Evolutionary conservation across 768 basidiomycete genomes (phyloP).

Genomic region (Agaricus blazei): DNA sequence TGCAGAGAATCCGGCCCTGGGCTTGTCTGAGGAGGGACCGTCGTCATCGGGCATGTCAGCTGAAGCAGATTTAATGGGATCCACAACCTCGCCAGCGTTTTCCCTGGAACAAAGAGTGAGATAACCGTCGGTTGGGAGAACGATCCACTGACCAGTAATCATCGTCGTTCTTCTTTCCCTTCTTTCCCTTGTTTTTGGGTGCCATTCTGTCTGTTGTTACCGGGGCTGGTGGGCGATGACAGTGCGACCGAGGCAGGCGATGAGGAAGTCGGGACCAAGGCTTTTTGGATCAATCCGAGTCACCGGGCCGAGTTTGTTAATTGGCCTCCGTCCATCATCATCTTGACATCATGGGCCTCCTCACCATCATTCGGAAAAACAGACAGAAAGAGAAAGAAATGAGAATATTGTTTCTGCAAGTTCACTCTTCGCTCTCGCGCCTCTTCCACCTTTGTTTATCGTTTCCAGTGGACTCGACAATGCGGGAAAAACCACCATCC

Average conservation of each 20-base stretch:
- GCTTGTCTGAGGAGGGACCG: constrained; percentile 21
- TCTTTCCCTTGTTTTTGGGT: constrained; percentile 78
- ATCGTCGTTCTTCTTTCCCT: constrained; percentile 76
- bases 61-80: constrained; percentile 32
- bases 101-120: constrained; percentile 40
- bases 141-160: constrained; percentile 65
- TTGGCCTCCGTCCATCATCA: neutral
- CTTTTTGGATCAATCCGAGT: too few species aligned
- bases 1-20: constrained; percentile 39
- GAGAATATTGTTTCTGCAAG: constrained; percentile 90
- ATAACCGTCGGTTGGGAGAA: constrained; percentile 1
- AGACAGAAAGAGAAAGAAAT: constrained; percentile 94
- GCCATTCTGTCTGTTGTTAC: constrained; percentile 29
- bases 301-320: too few species aligned
- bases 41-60: constrained; percentile 39
- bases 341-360: constrained; percentile 69
- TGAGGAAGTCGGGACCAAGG: too few species aligned
- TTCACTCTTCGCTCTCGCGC: neutral
- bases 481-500: constrained; percentile 96
- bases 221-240: neutral
- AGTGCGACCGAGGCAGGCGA: too few species aligned
- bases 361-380: constrained; percentile 97
- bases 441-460: neutral
- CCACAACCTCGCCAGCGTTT: constrained; percentile 54
- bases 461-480: constrained; percentile 86